Conservation (phyloP, 2,329 filamentous ascomycete genomes). For the Aspergillus ochraceus region DNA sequence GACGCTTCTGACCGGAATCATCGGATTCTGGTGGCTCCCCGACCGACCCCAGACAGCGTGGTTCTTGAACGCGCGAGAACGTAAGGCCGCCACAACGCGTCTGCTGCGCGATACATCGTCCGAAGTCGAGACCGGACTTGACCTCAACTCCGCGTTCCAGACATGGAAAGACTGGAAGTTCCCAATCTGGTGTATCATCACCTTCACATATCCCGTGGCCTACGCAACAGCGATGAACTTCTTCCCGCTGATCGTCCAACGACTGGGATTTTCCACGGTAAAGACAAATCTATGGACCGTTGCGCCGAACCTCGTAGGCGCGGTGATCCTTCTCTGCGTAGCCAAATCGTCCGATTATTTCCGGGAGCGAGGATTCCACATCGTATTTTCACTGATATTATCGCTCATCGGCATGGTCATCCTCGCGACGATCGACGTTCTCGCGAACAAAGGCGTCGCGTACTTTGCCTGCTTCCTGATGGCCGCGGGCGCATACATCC, state of each 20-base stretch:
- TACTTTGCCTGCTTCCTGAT: conserved; percentile 55
- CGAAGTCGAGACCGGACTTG: conserved; percentile 39
- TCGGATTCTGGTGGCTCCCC: conserved; percentile 38
- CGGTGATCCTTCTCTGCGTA: conserved; percentile 47
- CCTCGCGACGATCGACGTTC: conserved; percentile 45
- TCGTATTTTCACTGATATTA: conserved; percentile 41
- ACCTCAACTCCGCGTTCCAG: conserved; percentile 42
- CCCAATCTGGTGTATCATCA: conserved; percentile 46
- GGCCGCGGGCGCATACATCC: conserved; percentile 46
- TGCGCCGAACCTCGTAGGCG: conserved; percentile 50
- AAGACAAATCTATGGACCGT: conserved; percentile 53
- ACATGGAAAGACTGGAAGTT: conserved; percentile 47
- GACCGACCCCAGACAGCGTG: conserved; percentile 35
- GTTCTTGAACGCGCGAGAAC: conserved; percentile 40
- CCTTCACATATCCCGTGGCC: conserved; percentile 51
- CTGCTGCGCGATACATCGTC: conserved; percentile 49
- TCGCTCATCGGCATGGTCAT: conserved; percentile 48
- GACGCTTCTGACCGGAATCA: conserved; percentile 30
- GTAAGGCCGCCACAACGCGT: conserved; percentile 43
- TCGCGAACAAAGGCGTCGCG: conserved; percentile 44
- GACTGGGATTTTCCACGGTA: conserved; percentile 46
- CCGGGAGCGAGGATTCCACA: conserved; percentile 50
- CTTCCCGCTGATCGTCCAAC: conserved; percentile 49
- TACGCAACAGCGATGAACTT: conserved; percentile 50
- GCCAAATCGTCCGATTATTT: conserved; percentile 48